Conservation (phyloP, 2,329 filamentous ascomycete genomes). For the Xylariaceae sp. region DNA sequence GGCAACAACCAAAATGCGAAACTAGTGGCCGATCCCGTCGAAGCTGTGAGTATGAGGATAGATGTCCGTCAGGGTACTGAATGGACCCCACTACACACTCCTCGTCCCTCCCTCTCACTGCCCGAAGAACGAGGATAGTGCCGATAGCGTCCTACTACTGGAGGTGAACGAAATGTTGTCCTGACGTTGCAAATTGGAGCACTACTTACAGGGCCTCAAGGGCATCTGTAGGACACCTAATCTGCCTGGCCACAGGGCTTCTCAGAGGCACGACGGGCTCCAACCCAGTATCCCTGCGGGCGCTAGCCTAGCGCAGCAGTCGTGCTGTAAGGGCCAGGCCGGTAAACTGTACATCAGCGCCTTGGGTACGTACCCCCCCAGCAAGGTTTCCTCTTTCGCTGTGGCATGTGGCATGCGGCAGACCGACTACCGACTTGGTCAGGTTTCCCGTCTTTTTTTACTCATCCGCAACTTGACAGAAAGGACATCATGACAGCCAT, state of each 20-base stretch:
- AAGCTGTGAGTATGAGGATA: too few species aligned
- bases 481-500: not conserved
- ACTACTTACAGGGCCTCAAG: not conserved
- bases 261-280: too few species aligned
- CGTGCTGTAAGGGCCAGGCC: too few species aligned
- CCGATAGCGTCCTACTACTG: constrained; percentile 3
- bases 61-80: too few species aligned
- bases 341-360: too few species aligned
- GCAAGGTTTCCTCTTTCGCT: not conserved
- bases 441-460: not conserved
- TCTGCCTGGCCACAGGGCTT: constrained; percentile 1
- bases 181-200: constrained; percentile 1
- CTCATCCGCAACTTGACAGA: too few species aligned
- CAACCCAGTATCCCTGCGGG: too few species aligned
- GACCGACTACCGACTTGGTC: not conserved
- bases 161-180: constrained; percentile 4
- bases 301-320: too few species aligned
- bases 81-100: too few species aligned
- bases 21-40: too few species aligned
- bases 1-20: too few species aligned
- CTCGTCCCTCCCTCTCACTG: constrained; percentile 22
- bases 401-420: not conserved
- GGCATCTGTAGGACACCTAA: not conserved
- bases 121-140: constrained; percentile 23
- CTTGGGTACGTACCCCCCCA: too few species aligned